These are phyloP conservation scores for Waitea zeae DNA, from an alignment of 1,284 basidiomycete species.

Conservation along the genomic window DNA sequence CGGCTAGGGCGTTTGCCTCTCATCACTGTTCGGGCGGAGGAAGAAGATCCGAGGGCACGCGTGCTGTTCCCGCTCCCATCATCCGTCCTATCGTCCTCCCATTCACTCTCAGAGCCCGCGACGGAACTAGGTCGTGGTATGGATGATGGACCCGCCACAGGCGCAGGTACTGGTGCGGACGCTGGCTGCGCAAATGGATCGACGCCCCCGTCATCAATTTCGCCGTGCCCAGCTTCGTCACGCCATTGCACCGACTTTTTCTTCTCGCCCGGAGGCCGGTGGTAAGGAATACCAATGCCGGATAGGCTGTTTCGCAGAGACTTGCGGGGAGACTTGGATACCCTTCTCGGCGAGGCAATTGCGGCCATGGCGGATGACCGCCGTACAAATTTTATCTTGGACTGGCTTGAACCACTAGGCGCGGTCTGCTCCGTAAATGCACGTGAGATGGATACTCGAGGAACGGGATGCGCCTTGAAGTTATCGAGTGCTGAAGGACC, in stretches of 20 bases:
- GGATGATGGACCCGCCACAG: constrained; percentile 10
- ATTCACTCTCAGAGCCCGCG: constrained; percentile 62
- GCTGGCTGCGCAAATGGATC: constrained; percentile 7
- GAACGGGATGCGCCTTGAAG: constrained; percentile 21
- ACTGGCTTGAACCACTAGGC: constrained; percentile 24
- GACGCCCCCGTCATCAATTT: constrained; percentile 50
- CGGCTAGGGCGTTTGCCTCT: constrained; percentile 31
- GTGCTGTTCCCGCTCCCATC: constrained; percentile 27
- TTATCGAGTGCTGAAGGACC: constrained; percentile 22
- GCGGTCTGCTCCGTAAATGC: constrained; percentile 19
- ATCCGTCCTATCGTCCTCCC: constrained; percentile 76
- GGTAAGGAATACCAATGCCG: constrained; percentile 30
- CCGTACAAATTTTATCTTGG: constrained; percentile 18
- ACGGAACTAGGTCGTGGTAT: constrained; percentile 20
- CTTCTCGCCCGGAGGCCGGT: constrained; percentile 35
- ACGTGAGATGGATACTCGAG: constrained; percentile 2
- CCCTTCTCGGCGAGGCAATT: constrained; percentile 15
- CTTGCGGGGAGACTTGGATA: constrained; percentile 40
- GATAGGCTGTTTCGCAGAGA: constrained; percentile 49
- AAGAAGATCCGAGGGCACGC: background rate
- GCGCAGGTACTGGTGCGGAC: constrained; percentile 10
- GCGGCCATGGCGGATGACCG: constrained; percentile 32
- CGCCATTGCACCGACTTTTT: constrained; percentile 81
- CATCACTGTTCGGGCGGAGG: no score
- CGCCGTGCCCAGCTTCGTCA: constrained; percentile 75